A percentile compares a stretch with the other conserved stretches of the same genome.
Conservation (phyloP, 2,329 filamentous ascomycete species). For the Myotisia sp. region DNA sequence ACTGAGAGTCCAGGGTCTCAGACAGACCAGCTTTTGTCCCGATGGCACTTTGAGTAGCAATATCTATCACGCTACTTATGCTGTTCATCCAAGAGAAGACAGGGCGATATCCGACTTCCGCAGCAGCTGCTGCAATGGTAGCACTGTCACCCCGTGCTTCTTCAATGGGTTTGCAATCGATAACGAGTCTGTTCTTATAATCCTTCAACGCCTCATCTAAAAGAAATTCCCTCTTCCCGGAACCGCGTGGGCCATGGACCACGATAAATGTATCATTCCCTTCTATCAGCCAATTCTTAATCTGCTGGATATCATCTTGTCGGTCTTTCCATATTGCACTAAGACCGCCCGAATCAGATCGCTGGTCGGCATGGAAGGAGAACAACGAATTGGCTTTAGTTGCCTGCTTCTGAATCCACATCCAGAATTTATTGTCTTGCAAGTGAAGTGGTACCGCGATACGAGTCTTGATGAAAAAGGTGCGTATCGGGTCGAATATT, state of each 20-base stretch:
- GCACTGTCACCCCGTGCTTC: slow-evolving; percentile 78
- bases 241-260: slow-evolving; percentile 79
- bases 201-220: slow-evolving; percentile 68
- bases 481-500: slow-evolving; percentile 86
- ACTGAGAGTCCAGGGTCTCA: slow-evolving; percentile 76
- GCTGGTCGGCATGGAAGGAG: slow-evolving; percentile 27
- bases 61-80: slow-evolving; percentile 78
- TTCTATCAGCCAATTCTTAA: slow-evolving; percentile 76
- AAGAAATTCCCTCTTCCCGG: slow-evolving; percentile 78
- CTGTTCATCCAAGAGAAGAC: slow-evolving; percentile 96
- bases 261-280: slow-evolving; percentile 86
- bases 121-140: slow-evolving; percentile 68
- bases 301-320: slow-evolving; percentile 63
- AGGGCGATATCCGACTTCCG: slow-evolving; percentile 75
- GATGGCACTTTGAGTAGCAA: slow-evolving; percentile 85
- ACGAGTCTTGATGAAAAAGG: slow-evolving; percentile 80
- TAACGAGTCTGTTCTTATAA: slow-evolving; percentile 61
- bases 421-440: slow-evolving; percentile 57
- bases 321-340: slow-evolving; percentile 79
- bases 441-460: slow-evolving; percentile 65
- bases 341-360: slow-evolving; percentile 53
- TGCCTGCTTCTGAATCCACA: slow-evolving; percentile 62
- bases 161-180: slow-evolving; percentile 88
- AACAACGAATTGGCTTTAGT: slow-evolving; percentile 32
- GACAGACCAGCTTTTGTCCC: slow-evolving; percentile 91